Evolutionary conservation across 2,329 filamentous ascomycete genomes (phyloP), one percentile per base, ranked within the genome.

Genomic region (Gyromitra esculenta): DNA sequence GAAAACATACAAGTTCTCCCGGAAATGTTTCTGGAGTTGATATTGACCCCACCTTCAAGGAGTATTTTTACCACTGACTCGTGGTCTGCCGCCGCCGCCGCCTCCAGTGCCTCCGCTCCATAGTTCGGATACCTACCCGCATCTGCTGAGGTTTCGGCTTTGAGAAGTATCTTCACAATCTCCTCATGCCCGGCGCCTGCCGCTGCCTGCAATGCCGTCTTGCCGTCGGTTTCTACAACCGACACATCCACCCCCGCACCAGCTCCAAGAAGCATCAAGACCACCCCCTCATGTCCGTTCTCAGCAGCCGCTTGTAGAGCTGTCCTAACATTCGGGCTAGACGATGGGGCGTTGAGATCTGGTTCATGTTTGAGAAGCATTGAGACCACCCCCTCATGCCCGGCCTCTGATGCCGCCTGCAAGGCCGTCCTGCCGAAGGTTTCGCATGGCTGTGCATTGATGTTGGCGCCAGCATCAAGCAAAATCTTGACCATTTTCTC

Each of bases 211-310:
- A 80, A 60, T 2, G 60, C 57, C 5, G 66, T 79, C 72, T 60
- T 75, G 25, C 82, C 83, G n/a, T 77, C 11, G 5, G 57, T 48
- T 43, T 35, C 43, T 31, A 69, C 48, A 54, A 35, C n/a, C n/a
- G 77, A 75, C 11, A 73, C 76, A 56, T 80, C 74, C 1, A 65
- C 43, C n/a, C 65, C 50, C 21, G 76, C 76, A 0, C 65, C 69
- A 35, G 50, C 63, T 9, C 57, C 21, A 18, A 78, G 35, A 37
- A 78, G 56, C 37, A 74, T 70, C 25, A 15, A 11, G n/a, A 73
- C 75, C 1, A 73, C 35, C 25, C 13, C 8, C 9, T 64, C 37
- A 7, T 57, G 56, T 6, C 76, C 76, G 6, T 45, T 45, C 41
- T 52, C 66, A 0, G 76, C 72, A 6, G 76, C 72, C 25, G 76